Evolutionary conservation across 108 stramenopile genomes (phyloP).

Genomic region (Thalassiosira profunda): DNA sequence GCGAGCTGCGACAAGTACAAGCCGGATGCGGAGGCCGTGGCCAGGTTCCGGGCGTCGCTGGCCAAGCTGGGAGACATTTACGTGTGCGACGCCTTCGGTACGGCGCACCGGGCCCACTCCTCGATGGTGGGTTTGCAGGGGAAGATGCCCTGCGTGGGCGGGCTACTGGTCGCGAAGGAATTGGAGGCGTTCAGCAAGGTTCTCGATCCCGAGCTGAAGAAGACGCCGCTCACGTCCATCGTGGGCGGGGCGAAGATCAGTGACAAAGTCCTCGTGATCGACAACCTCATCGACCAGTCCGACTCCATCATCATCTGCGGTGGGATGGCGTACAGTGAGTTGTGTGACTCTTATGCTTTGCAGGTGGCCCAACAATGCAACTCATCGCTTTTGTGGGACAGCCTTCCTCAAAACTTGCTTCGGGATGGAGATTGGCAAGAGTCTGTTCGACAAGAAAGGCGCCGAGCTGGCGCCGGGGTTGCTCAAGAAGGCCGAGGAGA

Average conservation of each 20-base stretch:
- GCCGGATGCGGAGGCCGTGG: constrained; percentile 12
- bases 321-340: constrained; percentile 99
- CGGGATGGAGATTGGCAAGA: constrained; percentile 93
- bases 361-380: too few species aligned
- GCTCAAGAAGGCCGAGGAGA: constrained; percentile 92
- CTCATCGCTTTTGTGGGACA: too few species aligned
- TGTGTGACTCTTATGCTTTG: too few species aligned
- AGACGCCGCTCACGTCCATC: constrained; percentile 99
- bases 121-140: constrained; percentile 98
- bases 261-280: constrained; percentile 99
- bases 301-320: constrained; percentile 99
- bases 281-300: constrained; percentile 99
- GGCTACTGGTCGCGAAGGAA: constrained; percentile 98
- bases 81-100: constrained; percentile 99
- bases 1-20: constrained; percentile 19
- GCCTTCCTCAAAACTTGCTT: constrained; percentile 99
- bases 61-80: constrained; percentile 93
- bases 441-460: constrained; percentile 97
- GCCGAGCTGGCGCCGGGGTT: constrained; percentile 98
- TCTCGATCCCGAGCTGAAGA: constrained; percentile 96
- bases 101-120: constrained; percentile 99
- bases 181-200: too few species aligned
- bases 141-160: constrained; percentile 92
- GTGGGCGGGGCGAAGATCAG: constrained; percentile 99
- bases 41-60: constrained; percentile 90